Evolutionary conservation across 345 rosid species (phyloP).

Genomic region (Populus alba): DNA sequence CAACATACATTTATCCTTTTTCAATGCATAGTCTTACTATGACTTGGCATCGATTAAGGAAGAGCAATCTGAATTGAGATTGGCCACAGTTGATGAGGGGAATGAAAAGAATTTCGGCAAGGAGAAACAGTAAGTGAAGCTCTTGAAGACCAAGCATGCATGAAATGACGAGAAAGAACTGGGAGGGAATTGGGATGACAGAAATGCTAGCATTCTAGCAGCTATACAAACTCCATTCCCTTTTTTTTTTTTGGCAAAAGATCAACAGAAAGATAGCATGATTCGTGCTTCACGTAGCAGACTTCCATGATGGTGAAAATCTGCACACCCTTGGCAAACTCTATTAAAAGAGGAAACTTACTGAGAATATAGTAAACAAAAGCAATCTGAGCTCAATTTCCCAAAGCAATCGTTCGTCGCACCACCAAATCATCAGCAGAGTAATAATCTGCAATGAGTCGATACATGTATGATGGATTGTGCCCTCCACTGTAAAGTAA

Average conservation of each 20-base stretch:
- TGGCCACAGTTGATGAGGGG: neutral
- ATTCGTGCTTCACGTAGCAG: neutral
- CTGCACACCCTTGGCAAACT: neutral
- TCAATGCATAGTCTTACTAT: neutral
- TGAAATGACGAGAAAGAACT: neutral
- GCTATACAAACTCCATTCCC: neutral
- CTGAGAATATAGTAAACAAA: neutral
- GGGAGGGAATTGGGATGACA: neutral
- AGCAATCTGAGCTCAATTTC: conserved; percentile 7
- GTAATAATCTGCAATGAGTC: conserved; percentile 94
- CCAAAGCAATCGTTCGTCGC: conserved; percentile 42
- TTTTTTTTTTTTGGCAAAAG: neutral
- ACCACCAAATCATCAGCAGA: conserved; percentile 93
- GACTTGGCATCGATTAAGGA: neutral
- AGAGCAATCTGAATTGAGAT: neutral
- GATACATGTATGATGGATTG: conserved; percentile 94
- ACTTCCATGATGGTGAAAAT: neutral
- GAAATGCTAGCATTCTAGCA: neutral
- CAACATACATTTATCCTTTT: neutral
- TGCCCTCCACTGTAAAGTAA: conserved; percentile 81
- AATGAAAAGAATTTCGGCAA: neutral
- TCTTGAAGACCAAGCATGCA: neutral
- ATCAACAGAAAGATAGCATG: neutral
- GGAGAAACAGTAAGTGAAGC: too few relatives aligned
- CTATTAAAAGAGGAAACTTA: conserved; percentile 4